Conservation (phyloP, 352 stramenopile genomes). For the Blastocystis sp. region DNA sequence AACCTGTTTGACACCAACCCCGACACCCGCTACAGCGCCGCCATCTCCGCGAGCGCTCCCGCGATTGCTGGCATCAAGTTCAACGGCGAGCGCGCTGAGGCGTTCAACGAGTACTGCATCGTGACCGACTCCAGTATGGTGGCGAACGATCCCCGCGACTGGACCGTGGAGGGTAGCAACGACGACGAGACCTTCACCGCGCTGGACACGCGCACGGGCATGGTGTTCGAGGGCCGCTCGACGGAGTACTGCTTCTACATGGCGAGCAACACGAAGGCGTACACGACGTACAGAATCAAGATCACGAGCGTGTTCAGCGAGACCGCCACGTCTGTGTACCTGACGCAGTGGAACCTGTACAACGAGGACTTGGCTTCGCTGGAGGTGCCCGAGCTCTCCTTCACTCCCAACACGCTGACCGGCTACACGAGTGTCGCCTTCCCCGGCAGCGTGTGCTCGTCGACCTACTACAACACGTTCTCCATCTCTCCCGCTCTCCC, state of each 20-base stretch:
- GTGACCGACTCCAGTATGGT: not conserved
- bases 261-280: conserved; percentile 65
- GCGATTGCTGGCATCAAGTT: conserved; percentile 7
- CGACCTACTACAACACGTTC: not conserved
- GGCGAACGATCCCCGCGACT: conserved; percentile 21
- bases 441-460: not conserved
- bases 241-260: conserved; percentile 68
- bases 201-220: conserved; percentile 4
- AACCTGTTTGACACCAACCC: conserved; percentile 28
- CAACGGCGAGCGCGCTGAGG: conserved; percentile 1
- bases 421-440: conserved; percentile 24
- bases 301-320: not conserved
- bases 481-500: conserved; percentile 23
- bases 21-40: not conserved
- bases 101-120: conserved; percentile 43
- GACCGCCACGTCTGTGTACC: not conserved
- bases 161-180: conserved; percentile 47
- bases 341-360: conserved; percentile 16
- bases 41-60: not conserved
- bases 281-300: not conserved
- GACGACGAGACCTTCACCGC: conserved; percentile 7
- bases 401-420: conserved; percentile 13
- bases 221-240: not conserved
- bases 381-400: conserved; percentile 10
- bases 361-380: conserved; percentile 31